Percentiles rank a stretch among this genome's conserved stretches.
Conservation (phyloP, 1,139 yeast genomes). For the Tardiomyces digboiensis region DNA sequence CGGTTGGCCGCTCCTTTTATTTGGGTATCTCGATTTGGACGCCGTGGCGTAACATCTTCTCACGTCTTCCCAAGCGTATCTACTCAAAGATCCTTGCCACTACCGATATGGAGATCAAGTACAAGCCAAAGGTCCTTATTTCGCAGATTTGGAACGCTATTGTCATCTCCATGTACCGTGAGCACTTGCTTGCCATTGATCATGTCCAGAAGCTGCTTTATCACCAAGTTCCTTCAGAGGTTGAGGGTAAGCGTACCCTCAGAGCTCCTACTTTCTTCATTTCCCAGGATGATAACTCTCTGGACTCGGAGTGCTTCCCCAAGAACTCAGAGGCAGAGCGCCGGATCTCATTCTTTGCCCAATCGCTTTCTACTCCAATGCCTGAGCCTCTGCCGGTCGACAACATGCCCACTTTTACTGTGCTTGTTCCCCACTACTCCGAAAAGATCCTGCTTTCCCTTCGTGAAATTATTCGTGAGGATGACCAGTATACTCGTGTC, state of each 20-base stretch:
- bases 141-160: constrained; percentile 99
- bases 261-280: constrained; percentile 99
- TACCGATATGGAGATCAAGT: constrained; percentile 97
- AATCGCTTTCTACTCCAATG: constrained; percentile 95
- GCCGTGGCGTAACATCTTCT: constrained; percentile 98
- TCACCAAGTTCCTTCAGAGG: constrained; percentile 90
- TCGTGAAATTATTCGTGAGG: constrained; percentile 97
- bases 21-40: constrained; percentile 97
- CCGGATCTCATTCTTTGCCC: constrained; percentile 98
- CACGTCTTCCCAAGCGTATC: constrained; percentile 96
- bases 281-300: constrained; percentile 93
- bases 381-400: constrained; percentile 98
- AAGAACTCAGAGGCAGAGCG: constrained; percentile 96
- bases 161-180: constrained; percentile 97
- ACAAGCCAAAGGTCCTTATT: constrained; percentile 95
- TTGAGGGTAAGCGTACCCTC: constrained; percentile 96
- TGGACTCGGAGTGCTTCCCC: constrained; percentile 95
- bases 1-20: constrained; percentile 96
- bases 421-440: constrained; percentile 94
- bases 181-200: constrained; percentile 92
- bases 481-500: constrained; percentile 96
- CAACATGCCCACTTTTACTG: constrained; percentile 99
- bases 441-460: constrained; percentile 92
- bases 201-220: constrained; percentile 95
- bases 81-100: constrained; percentile 96